Evolutionary conservation across 2,329 filamentous ascomycete genomes (phyloP), one percentile per base, ranked within the genome.

Genomic region (Penicillium sp.): DNA sequence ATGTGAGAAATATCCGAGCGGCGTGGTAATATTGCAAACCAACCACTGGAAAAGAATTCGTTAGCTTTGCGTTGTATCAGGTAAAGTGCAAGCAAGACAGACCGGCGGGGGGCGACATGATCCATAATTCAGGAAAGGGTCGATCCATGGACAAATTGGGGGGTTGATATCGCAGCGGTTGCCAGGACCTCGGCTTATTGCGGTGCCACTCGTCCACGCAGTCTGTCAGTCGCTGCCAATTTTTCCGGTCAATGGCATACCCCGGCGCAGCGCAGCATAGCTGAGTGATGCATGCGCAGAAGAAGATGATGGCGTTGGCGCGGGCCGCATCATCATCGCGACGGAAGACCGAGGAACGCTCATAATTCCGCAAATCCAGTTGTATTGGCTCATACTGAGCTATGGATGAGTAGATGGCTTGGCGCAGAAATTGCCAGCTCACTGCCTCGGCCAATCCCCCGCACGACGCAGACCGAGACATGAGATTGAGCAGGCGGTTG

Each of bases 381-480:
- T 68, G 68, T 29, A 74, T 64, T 2, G 68, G 69, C 21, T 69
- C 63, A 34, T 66, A 60, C 41, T 69, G 65, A 5, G 68, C 67
- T 9, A 75, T 56, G 0, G 69, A 70, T n/a, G 71, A 66, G 42
- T 74, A 74, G 23, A 75, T 72, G 39, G 72, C 70, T 52, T 75
- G 72, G 5, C 72, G 63, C 1, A 75, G 60, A 9, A 71, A 71
- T 42, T 73, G 71, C 72, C 72, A 75, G 37, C 69, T 73, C 3
- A 70, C 67, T 8, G 72, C 70, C 52, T 75, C 72, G 0, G 66
- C 68, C 1, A 75, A 56, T 2, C 72, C 72, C 1, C 72, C 72
- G 5, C 71, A 72, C 0, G 67, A 67, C 2, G 72, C 70, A n/a
- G 73, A 72, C 24, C 61, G 65, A 2, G 71, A 68, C 48, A 74